Evolutionary conservation across 257 asterid species (phyloP).

Genomic region (Lycium ferocissimum): DNA sequence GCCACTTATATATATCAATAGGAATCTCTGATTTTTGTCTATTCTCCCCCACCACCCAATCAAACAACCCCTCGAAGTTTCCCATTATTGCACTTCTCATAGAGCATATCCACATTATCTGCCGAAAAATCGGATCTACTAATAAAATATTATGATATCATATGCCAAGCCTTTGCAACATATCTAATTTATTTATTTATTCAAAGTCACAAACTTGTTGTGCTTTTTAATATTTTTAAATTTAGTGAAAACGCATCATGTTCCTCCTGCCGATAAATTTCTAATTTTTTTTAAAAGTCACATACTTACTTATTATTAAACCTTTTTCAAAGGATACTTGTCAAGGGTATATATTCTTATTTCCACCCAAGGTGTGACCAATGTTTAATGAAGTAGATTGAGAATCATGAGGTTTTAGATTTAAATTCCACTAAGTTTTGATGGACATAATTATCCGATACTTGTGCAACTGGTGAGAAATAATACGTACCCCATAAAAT

Average conservation of each 20-base stretch:
- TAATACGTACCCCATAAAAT: too few species aligned
- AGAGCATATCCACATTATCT: not conserved
- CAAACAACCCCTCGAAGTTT: not conserved
- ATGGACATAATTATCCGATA: too few species aligned
- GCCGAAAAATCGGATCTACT: not conserved
- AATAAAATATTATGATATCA: not conserved
- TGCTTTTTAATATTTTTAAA: not conserved
- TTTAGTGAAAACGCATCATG: not conserved
- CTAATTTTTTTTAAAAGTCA: too few species aligned
- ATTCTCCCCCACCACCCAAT: not conserved
- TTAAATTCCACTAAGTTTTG: too few species aligned
- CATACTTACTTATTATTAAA: not conserved
- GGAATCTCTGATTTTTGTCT: not conserved
- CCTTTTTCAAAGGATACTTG: too few species aligned
- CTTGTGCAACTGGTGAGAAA: too few species aligned
- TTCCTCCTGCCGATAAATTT: not conserved
- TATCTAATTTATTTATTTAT: not conserved
- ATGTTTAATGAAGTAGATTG: too few species aligned
- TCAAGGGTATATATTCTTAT: too few species aligned
- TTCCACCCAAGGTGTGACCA: too few species aligned
- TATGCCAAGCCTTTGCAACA: not conserved
- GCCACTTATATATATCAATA: not conserved
- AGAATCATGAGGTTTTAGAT: too few species aligned
- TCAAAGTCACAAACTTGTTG: conserved; percentile 1
- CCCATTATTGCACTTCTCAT: not conserved